These are phyloP conservation scores for Leucosporidium scottii DNA, from an alignment of 768 basidiomycete species.

Conservation along the genomic window DNA sequence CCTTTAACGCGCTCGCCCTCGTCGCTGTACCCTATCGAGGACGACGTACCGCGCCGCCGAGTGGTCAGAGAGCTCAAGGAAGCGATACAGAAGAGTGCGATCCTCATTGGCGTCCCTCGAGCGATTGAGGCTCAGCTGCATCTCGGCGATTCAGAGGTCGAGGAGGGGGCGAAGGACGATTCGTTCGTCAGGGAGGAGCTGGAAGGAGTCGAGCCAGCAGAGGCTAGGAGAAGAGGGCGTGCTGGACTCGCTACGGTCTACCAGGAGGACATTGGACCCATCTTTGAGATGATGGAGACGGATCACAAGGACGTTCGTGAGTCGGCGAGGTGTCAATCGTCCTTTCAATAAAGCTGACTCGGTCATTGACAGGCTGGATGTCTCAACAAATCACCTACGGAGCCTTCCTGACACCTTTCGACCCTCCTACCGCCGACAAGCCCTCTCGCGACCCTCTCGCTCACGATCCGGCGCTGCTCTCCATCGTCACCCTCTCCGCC, in stretches of 20 bases:
- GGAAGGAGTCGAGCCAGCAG: neutral
- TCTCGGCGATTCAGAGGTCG: neutral
- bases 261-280: conserved; percentile 9
- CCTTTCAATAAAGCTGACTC: neutral
- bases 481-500: conserved; percentile 20
- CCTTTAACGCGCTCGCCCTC: conserved; percentile 4
- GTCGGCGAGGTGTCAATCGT: neutral
- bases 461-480: conserved; percentile 8
- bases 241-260: conserved; percentile 17
- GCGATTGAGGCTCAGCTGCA: conserved; percentile 16
- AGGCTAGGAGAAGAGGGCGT: neutral
- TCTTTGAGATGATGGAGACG: conserved; percentile 9
- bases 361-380: neutral
- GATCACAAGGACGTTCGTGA: conserved; percentile 18
- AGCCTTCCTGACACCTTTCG: conserved; percentile 16
- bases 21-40: neutral
- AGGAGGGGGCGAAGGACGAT: neutral
- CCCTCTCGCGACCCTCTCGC: conserved; percentile 19
- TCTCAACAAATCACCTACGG: conserved; percentile 20
- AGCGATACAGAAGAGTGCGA: conserved; percentile 22
- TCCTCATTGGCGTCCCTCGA: conserved; percentile 31
- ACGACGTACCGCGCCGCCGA: conserved; percentile 24
- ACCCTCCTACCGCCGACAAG: neutral
- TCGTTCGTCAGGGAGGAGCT: conserved; percentile 8
- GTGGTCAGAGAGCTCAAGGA: conserved; percentile 28